Evolutionary conservation across 345 rosid species (phyloP).

Genomic region (Lumnitzera littorea): DNA sequence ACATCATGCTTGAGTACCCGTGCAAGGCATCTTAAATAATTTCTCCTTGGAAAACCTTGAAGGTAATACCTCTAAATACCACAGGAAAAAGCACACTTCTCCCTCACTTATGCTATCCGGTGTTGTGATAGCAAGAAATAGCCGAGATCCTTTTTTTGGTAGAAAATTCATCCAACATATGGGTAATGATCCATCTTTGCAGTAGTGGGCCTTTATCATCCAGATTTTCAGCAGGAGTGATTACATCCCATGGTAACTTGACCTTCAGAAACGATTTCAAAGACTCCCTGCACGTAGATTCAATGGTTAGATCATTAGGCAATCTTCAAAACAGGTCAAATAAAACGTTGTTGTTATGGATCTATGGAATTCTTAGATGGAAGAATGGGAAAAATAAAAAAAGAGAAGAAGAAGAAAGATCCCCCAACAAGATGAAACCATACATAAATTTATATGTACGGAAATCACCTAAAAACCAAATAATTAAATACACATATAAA

Average conservation of each 20-base stretch:
- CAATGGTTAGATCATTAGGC: no score
- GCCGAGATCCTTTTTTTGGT: slow-evolving; percentile 68
- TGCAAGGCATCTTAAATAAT: slow-evolving; percentile 58
- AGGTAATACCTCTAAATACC: slow-evolving; percentile 56
- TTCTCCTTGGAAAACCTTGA: slow-evolving; percentile 83
- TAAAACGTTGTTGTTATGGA: no score
- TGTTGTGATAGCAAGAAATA: slow-evolving; percentile 53
- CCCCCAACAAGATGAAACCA: no score
- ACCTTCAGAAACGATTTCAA: slow-evolving; percentile 64
- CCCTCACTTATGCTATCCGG: slow-evolving; percentile 66
- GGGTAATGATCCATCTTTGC: slow-evolving; percentile 50
- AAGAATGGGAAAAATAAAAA: no score
- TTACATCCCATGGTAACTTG: slow-evolving; percentile 68
- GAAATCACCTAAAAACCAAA: no score
- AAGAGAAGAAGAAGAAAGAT: no score
- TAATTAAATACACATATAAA: no score
- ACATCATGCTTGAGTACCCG: slow-evolving; percentile 81
- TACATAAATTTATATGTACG: no score
- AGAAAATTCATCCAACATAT: slow-evolving; percentile 57
- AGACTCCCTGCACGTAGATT: no score
- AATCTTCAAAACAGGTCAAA: no score
- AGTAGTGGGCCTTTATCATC: slow-evolving; percentile 67
- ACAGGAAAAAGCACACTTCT: slow-evolving; percentile 76
- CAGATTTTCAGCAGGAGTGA: slow-evolving; percentile 59
- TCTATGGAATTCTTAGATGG: no score